A percentile compares a stretch with the other conserved stretches of the same genome.
These are phyloP conservation scores for Mitragyna speciosa DNA, from an alignment of 257 asterid genomes.

Conservation along the genomic window DNA sequence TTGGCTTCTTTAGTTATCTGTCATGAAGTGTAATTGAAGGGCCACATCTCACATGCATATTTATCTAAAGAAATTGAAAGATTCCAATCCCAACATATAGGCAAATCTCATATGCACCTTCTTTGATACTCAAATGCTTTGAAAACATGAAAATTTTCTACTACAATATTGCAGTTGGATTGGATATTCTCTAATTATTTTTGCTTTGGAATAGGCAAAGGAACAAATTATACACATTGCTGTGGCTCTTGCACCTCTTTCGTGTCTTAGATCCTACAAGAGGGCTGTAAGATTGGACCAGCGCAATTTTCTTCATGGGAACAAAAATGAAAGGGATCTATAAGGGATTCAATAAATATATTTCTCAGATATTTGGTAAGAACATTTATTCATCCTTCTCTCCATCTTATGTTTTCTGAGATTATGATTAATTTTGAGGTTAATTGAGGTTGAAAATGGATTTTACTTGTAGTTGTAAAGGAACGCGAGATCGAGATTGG, in stretches of 20 bases:
- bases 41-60: slow-evolving; percentile 7
- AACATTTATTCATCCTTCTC: not conserved
- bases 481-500: slow-evolving; percentile 88
- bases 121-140: slow-evolving; percentile 30
- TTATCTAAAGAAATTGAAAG: slow-evolving; percentile 1
- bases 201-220: slow-evolving; percentile 43
- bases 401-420: not conserved
- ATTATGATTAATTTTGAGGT: not conserved
- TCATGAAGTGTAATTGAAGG: not conserved
- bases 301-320: slow-evolving; percentile 35
- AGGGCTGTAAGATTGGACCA: slow-evolving; percentile 26
- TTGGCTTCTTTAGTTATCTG: not conserved
- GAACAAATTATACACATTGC: slow-evolving; percentile 19
- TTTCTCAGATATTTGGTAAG: slow-evolving; percentile 49
- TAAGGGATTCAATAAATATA: slow-evolving; percentile 71
- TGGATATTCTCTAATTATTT: slow-evolving; percentile 15
- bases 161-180: not conserved
- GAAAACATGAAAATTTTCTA: not conserved
- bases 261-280: slow-evolving; percentile 26
- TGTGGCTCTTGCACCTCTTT: slow-evolving; percentile 30
- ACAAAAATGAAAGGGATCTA: slow-evolving; percentile 75
- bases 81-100: slow-evolving; percentile 17
- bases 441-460: slow-evolving; percentile 1
- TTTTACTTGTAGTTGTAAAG: slow-evolving; percentile 53
- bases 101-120: slow-evolving; percentile 8